Percentiles rank a stretch among this genome's conserved stretches.
Conservation (phyloP, 805 yeast genomes). For the Metschnikowia colocasiae region DNA sequence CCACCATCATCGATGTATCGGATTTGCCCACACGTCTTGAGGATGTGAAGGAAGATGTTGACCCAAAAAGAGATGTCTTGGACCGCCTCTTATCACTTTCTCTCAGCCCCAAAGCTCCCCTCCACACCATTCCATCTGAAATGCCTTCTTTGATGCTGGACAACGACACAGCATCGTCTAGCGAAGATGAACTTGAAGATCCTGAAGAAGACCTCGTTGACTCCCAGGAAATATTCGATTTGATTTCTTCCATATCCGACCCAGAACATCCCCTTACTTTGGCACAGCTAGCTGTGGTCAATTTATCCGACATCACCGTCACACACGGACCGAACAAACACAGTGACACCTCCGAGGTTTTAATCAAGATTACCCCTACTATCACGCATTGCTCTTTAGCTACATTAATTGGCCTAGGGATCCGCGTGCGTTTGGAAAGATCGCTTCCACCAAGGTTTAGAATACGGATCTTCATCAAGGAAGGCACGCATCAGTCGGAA, state of each 20-base stretch:
- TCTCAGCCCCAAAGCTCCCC: conserved; percentile 3
- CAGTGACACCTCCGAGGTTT: conserved; percentile 62
- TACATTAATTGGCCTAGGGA: conserved; percentile 91
- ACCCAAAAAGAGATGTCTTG: conserved; percentile 19
- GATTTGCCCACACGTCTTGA: conserved; percentile 67
- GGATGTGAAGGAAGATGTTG: conserved; percentile 9
- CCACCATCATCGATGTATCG: conserved; percentile 72
- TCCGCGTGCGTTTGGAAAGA: conserved; percentile 86
- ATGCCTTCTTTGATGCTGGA: conserved; percentile 29
- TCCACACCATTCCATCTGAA: conserved; percentile 7
- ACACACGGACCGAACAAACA: conserved; percentile 46
- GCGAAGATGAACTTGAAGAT: conserved; percentile 15
- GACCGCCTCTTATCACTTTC: conserved; percentile 35
- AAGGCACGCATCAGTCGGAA: conserved; percentile 95
- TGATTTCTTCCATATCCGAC: conserved; percentile 41
- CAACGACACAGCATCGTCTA: conserved; percentile 17
- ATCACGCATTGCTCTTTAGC: conserved; percentile 97
- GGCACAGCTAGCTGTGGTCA: conserved; percentile 93
- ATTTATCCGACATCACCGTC: conserved; percentile 73
- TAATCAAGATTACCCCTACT: conserved; percentile 90
- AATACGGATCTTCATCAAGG: conserved; percentile 72
- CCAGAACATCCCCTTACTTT: conserved; percentile 96
- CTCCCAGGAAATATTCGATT: conserved; percentile 65
- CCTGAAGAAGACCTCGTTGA: conserved; percentile 63
- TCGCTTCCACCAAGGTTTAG: conserved; percentile 83